Percentiles rank a stretch among this genome's conserved stretches.
Evolutionary conservation across 2,329 filamentous ascomycete genomes (phyloP).

Genomic region (Xylariales sp.): DNA sequence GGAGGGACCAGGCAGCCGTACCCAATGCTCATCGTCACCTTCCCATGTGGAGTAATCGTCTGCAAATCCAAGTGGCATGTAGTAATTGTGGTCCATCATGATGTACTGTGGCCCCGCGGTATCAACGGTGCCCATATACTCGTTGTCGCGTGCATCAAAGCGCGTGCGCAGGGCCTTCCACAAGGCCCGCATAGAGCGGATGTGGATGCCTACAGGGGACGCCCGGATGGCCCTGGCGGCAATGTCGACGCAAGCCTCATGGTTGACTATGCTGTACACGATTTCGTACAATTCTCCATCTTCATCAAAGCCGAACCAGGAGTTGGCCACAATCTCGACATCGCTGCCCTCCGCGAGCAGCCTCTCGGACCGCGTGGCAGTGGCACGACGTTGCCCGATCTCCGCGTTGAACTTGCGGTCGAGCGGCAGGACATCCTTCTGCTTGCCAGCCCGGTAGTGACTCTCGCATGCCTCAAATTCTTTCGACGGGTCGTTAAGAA

Average conservation of each 20-base stretch:
- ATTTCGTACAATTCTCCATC: slow-evolving; percentile 1
- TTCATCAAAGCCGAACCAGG: slow-evolving; percentile 7
- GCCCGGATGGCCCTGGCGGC: slow-evolving; percentile 9
- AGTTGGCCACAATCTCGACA: slow-evolving; percentile 8
- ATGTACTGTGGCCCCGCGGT: slow-evolving; percentile 6
- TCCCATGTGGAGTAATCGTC: slow-evolving; percentile 1
- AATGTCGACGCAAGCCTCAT: slow-evolving; percentile 13
- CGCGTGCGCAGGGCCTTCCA: slow-evolving; percentile 16
- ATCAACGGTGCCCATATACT: slow-evolving; percentile 9
- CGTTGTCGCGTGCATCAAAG: slow-evolving; percentile 12
- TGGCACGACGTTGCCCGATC: slow-evolving; percentile 11
- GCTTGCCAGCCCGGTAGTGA: slow-evolving; percentile 14
- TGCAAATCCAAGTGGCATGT: slow-evolving; percentile 2
- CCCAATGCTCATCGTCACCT: slow-evolving; percentile 5
- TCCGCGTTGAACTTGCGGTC: slow-evolving; percentile 1
- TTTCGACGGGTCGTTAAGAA: slow-evolving; percentile 13
- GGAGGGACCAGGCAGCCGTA: background rate
- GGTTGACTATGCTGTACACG: slow-evolving; percentile 14
- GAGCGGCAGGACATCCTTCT: slow-evolving; percentile 1
- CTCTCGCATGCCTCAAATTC: slow-evolving; percentile 13
- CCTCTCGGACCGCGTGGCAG: slow-evolving; percentile 1
- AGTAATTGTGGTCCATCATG: slow-evolving; percentile 11
- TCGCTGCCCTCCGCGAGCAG: background rate
- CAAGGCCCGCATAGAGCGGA: slow-evolving; percentile 12
- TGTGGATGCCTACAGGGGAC: slow-evolving; percentile 8